These are phyloP conservation scores for Cicer yamashitae DNA, from an alignment of 306 rosid species.

Conservation along the genomic window DNA sequence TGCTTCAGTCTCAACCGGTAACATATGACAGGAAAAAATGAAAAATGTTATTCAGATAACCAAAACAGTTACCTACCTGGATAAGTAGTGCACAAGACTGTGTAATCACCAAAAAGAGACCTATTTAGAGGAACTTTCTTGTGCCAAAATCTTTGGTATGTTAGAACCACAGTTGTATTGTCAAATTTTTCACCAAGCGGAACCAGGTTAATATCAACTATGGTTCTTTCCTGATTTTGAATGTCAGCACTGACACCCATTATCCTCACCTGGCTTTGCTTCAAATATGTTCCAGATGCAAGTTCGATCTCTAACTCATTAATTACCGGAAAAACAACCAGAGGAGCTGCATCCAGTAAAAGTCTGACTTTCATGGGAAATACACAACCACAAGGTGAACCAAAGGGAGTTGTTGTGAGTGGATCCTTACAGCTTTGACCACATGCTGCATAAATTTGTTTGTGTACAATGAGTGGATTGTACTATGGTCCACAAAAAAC, in stretches of 20 bases:
- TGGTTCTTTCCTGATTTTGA: slow-evolving; percentile 74
- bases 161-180: slow-evolving; percentile 75
- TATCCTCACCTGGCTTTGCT: slow-evolving; percentile 92
- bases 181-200: slow-evolving; percentile 92
- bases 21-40: slow-evolving; percentile 40
- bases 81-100: slow-evolving; percentile 63
- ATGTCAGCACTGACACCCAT: slow-evolving; percentile 91
- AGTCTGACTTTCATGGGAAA: slow-evolving; percentile 90
- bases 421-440: slow-evolving; percentile 84
- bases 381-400: slow-evolving; percentile 97
- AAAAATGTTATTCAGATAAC: slow-evolving; percentile 30
- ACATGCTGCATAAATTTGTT: slow-evolving; percentile 64
- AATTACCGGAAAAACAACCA: slow-evolving; percentile 77
- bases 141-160: slow-evolving; percentile 70
- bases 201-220: slow-evolving; percentile 84
- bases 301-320: slow-evolving; percentile 83
- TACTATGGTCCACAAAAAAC: not conserved
- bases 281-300: slow-evolving; percentile 84
- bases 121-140: slow-evolving; percentile 75
- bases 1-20: slow-evolving; percentile 53
- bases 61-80: slow-evolving; percentile 80
- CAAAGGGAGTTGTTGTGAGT: slow-evolving; percentile 77
- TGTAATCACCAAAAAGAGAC: slow-evolving; percentile 78
- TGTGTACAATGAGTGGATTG: slow-evolving; percentile 36
- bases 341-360: slow-evolving; percentile 76